These are phyloP conservation scores for Aspergillus texensis DNA, from an alignment of 2,329 filamentous ascomycete species.

Conservation along the genomic window DNA sequence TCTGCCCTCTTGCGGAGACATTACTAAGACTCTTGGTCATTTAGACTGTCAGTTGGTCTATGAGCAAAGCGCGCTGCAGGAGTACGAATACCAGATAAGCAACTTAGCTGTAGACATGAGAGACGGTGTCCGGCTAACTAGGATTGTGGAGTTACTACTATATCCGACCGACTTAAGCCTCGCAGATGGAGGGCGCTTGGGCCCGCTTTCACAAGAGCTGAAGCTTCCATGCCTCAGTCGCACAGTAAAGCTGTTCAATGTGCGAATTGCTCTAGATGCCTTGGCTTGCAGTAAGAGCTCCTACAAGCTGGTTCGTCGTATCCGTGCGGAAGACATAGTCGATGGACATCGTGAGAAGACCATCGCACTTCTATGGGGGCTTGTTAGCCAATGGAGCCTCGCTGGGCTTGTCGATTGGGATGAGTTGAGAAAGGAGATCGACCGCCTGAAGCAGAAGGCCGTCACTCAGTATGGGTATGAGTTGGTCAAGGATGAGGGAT, in stretches of 20 bases:
- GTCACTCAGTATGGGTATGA: slow-evolving; percentile 19
- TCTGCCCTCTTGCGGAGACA: slow-evolving; percentile 61
- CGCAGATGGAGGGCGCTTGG: slow-evolving; percentile 27
- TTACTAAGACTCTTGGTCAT: slow-evolving; percentile 57
- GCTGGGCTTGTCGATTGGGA: slow-evolving; percentile 57
- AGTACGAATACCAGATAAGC: slow-evolving; percentile 59
- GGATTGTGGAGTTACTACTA: slow-evolving; percentile 61
- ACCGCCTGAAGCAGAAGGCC: slow-evolving; percentile 41
- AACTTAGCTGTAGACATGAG: slow-evolving; percentile 66
- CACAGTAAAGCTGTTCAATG: slow-evolving; percentile 62
- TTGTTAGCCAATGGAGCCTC: slow-evolving; percentile 61
- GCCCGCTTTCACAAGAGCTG: slow-evolving; percentile 59
- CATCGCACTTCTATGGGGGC: slow-evolving; percentile 61
- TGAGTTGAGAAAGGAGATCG: slow-evolving; percentile 56
- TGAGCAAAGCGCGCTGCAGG: slow-evolving; percentile 59
- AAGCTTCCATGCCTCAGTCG: slow-evolving; percentile 60
- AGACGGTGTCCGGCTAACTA: slow-evolving; percentile 62
- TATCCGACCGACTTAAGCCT: slow-evolving; percentile 42
- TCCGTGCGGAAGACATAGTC: slow-evolving; percentile 62
- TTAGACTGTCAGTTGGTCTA: slow-evolving; percentile 59
- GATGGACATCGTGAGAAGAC: slow-evolving; percentile 68
- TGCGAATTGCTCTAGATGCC: slow-evolving; percentile 59
- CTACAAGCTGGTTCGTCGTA: slow-evolving; percentile 43
- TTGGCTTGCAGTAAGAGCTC: slow-evolving; percentile 49
- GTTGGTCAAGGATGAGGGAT: slow-evolving; percentile 21